phyloP scores from a whole-genome alignment of 768 basidiomycete genomes.

The Podaxis sp. region DNA sequence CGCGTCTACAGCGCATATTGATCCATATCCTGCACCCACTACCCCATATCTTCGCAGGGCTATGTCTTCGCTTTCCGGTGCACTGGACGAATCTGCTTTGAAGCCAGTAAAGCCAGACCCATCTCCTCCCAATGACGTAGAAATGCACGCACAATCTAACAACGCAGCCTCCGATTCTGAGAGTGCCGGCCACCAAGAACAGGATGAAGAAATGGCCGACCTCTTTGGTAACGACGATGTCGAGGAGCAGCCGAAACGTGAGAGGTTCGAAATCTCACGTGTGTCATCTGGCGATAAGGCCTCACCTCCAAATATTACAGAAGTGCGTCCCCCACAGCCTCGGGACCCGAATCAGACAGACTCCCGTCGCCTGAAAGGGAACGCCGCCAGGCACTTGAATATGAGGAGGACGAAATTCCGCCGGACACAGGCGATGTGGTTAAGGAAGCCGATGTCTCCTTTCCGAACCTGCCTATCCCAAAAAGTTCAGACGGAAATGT shows the following conservation, averaged over 20 bases:
- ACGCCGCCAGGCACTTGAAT: constrained; percentile 72
- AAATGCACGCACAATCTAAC: constrained; percentile 34
- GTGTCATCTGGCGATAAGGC: constrained; percentile 9
- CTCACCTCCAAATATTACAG: constrained; percentile 19
- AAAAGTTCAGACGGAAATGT: constrained; percentile 81
- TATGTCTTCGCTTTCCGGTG: constrained; percentile 64
- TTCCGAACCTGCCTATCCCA: constrained; percentile 87
- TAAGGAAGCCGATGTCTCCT: constrained; percentile 68
- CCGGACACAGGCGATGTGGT: constrained; percentile 40
- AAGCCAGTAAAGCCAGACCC: constrained; percentile 16
- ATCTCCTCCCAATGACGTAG: constrained; percentile 32
- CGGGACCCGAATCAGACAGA: constrained; percentile 60
- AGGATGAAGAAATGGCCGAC: constrained; percentile 69
- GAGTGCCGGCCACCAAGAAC: constrained; percentile 27
- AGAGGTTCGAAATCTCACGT: constrained; percentile 40
- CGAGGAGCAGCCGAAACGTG: constrained; percentile 42
- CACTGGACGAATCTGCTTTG: constrained; percentile 38
- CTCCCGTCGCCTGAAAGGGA: constrained; percentile 60
- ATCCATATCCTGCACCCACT: constrained; percentile 1
- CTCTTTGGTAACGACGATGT: constrained; percentile 75
- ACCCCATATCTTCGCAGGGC: constrained; percentile 2
- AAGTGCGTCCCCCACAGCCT: constrained; percentile 44
- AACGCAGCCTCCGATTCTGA: constrained; percentile 24
- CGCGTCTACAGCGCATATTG: constrained; percentile 4
- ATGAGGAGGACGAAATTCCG: constrained; percentile 74